Conservation (phyloP, 2,329 filamentous ascomycete genomes). For the Shiraia sp. region DNA sequence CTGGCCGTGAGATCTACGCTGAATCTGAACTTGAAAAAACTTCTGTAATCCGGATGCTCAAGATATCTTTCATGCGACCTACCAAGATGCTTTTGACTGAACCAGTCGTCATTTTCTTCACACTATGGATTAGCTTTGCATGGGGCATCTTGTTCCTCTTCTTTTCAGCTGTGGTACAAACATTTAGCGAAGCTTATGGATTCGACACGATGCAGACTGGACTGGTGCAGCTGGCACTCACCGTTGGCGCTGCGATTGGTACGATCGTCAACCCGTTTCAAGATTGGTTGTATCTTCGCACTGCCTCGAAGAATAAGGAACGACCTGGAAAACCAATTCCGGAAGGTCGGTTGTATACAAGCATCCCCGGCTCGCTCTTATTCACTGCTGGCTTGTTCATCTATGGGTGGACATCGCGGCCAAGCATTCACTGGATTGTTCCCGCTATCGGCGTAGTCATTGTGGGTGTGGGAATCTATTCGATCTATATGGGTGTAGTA, state of each 20-base stretch:
- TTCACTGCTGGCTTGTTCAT: conserved; percentile 34
- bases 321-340: conserved; percentile 47
- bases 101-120: conserved; percentile 50
- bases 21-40: conserved; percentile 30
- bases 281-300: conserved; percentile 36
- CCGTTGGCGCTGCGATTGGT: conserved; percentile 48
- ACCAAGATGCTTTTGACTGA: conserved; percentile 48
- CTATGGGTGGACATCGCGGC: conserved; percentile 36
- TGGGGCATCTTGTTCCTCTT: conserved; percentile 52
- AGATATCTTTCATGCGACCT: conserved; percentile 47
- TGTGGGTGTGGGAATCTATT: conserved; percentile 35
- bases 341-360: conserved; percentile 49
- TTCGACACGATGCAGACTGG: conserved; percentile 42
- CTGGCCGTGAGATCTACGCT: conserved; percentile 35
- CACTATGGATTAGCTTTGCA: conserved; percentile 50
- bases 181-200: conserved; percentile 45
- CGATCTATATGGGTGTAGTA: conserved; percentile 52
- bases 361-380: conserved; percentile 48
- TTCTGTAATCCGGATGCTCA: conserved; percentile 27
- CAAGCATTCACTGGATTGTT: conserved; percentile 39
- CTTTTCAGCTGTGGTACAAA: conserved; percentile 48
- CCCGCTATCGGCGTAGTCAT: conserved; percentile 29
- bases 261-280: conserved; percentile 47
- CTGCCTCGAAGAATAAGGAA: conserved; percentile 40
- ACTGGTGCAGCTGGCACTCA: conserved; percentile 48